phyloP scores from a whole-genome alignment of 2,329 filamentous ascomycete species.

The Ophiostoma pallidulum region DNA sequence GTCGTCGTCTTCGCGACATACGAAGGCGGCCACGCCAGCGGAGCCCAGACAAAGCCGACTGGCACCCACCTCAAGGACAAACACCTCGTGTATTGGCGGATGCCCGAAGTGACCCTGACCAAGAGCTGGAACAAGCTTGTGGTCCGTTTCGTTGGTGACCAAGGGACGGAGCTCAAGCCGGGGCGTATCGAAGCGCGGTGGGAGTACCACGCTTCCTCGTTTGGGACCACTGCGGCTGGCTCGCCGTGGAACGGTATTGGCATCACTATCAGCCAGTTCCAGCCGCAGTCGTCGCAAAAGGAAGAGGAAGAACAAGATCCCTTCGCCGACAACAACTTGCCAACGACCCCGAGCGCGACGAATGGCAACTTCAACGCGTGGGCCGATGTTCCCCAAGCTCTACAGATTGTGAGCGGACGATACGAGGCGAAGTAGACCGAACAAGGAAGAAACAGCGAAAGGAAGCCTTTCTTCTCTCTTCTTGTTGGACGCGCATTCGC shows the following conservation, averaged over 20 bases:
- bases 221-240: slow-evolving; percentile 76
- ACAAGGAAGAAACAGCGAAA: no score
- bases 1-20: slow-evolving; percentile 65
- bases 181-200: slow-evolving; percentile 65
- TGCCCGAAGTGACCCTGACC: slow-evolving; percentile 52
- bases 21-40: slow-evolving; percentile 53
- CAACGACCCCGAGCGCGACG: slow-evolving; percentile 20
- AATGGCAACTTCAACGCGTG: slow-evolving; percentile 35
- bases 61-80: slow-evolving; percentile 74
- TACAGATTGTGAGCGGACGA: slow-evolving; percentile 65
- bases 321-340: slow-evolving; percentile 53
- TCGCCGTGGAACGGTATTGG: slow-evolving; percentile 45
- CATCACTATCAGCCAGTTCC: slow-evolving; percentile 53
- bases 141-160: slow-evolving; percentile 54
- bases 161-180: slow-evolving; percentile 32
- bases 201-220: slow-evolving; percentile 44
- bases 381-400: slow-evolving; percentile 55
- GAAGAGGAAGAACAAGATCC: slow-evolving; percentile 51
- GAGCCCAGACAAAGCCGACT: slow-evolving; percentile 66
- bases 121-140: slow-evolving; percentile 65
- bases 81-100: slow-evolving; percentile 68
- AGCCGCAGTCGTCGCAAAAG: slow-evolving; percentile 32
- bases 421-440: slow-evolving; percentile 49
- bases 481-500: background rate
- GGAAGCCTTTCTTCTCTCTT: background rate